Conservation (phyloP, 176 grass and related monocot species). For the Musa troglodytarum region DNA sequence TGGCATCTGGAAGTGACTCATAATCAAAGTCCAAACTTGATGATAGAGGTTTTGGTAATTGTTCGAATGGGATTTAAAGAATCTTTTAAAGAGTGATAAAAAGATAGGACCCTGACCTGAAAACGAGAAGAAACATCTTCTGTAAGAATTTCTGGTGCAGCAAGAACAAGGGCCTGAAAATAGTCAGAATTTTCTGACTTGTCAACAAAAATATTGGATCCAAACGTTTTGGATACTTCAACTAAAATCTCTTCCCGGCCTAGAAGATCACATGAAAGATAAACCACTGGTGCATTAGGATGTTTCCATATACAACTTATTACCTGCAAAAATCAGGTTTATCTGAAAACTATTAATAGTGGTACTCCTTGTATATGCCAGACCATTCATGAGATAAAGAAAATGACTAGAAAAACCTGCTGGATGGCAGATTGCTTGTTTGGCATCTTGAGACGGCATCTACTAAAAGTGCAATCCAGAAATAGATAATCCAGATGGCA, state of each 20-base stretch:
- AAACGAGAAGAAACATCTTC: slow-evolving; percentile 70
- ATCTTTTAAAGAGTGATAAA: background rate
- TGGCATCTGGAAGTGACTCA: too few species aligned
- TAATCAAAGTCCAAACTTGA: too few species aligned
- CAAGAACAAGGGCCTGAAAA: slow-evolving; percentile 42
- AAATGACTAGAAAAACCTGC: slow-evolving; percentile 44
- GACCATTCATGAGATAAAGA: background rate
- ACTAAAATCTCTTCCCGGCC: slow-evolving; percentile 65
- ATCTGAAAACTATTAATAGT: slow-evolving; percentile 26
- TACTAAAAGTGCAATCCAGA: slow-evolving; percentile 78
- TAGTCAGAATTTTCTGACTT: slow-evolving; percentile 35
- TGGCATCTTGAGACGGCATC: slow-evolving; percentile 71
- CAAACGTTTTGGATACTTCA: slow-evolving; percentile 74
- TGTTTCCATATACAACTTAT: slow-evolving; percentile 96
- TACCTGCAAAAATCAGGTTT: slow-evolving; percentile 39
- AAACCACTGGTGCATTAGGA: slow-evolving; percentile 49
- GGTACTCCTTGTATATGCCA: slow-evolving; percentile 1
- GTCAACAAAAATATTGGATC: slow-evolving; percentile 59
- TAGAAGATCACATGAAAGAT: slow-evolving; percentile 68
- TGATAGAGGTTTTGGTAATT: too few species aligned
- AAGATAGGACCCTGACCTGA: slow-evolving; percentile 32
- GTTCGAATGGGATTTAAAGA: too few species aligned
- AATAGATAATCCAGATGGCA: slow-evolving; percentile 58
- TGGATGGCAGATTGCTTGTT: slow-evolving; percentile 64
- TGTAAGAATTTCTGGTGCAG: slow-evolving; percentile 50